Conservation (phyloP, 257 asterid genomes). For the Rubia yunnanensis region DNA sequence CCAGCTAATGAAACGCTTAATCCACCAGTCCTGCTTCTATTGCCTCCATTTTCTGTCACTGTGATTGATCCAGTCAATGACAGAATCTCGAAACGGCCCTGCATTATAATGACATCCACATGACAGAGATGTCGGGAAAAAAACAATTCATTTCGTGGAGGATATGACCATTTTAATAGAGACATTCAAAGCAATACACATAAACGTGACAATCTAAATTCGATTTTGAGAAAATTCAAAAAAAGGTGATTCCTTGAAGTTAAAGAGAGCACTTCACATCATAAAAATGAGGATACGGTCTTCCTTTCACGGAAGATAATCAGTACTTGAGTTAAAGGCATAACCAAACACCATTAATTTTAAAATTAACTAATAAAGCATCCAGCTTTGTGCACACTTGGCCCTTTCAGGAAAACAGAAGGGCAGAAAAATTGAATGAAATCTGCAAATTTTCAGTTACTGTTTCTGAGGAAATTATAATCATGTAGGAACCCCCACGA, state of each 20-base stretch:
- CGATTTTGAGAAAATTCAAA: neutral
- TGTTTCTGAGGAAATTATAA: neutral
- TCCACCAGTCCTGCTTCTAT: slow-evolving; percentile 67
- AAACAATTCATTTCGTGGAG: neutral
- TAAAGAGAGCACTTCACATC: neutral
- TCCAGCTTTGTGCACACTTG: neutral
- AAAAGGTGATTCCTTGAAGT: neutral
- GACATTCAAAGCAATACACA: neutral
- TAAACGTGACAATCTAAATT: neutral
- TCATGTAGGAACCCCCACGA: neutral
- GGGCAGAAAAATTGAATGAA: neutral
- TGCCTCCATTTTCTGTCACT: slow-evolving; percentile 56
- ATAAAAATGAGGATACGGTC: neutral
- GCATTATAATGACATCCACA: slow-evolving; percentile 21
- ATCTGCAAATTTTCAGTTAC: neutral
- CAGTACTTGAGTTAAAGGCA: neutral
- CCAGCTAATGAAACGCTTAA: slow-evolving; percentile 82
- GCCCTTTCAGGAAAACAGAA: too few relatives aligned
- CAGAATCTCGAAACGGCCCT: slow-evolving; percentile 94
- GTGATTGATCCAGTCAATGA: slow-evolving; percentile 72
- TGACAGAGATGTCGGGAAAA: neutral
- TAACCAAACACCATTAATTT: neutral
- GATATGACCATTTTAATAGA: neutral
- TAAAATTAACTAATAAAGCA: neutral
- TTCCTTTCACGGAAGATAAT: neutral